Evolutionary conservation across 2,329 filamentous ascomycete genomes (phyloP), one percentile per base, ranked within the genome.

Genomic region (Clonostachys chloroleuca): DNA sequence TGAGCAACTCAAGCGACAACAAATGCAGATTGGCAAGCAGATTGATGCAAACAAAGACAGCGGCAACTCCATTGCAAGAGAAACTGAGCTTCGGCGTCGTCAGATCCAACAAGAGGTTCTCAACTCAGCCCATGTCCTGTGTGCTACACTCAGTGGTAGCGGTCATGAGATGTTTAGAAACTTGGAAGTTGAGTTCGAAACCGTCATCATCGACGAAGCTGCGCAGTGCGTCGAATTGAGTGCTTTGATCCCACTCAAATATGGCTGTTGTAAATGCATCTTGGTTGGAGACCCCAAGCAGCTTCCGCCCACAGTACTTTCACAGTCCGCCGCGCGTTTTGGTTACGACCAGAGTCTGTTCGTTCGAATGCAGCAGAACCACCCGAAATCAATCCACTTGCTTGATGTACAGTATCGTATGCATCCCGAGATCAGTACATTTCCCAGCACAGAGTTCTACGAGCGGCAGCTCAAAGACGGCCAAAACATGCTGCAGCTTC

Each of bases 321-420:
- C 94, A 3, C 90, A 94, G 62, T 92, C 92, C 56, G 94, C 94
- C 5, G 89, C 92, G 13, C 82, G 84, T 36, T 97, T 92, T 66
- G 91, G 94, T 54, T 99, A 97, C 67, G 92, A 97, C 61, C 94
- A 99, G 70, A 96, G 90, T 77, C 74, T 99, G 68, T 99, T 99
- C 71, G 94, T 97, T 46, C 87, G 94, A 34, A 99, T 99, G 92
- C 94, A 97, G 63, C 84, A 85, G 58, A 96, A 96, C 53, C 86
- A 92, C 57, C 89, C 90, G 1, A 75, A 87, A 34, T 87, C 95
- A 54, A 84, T 99, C 14, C 92, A 99, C 70, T 77, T 99, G 24
- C 81, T 99, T n/a, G 92, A 97, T 61, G 94, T 87, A 47, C 94
- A 99, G 62, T 99, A 99, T 64, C 94, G 94, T 68, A 99, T 99